phyloP scores from a whole-genome alignment of 1,139 yeast species.

The Suzukiozyma palmioleophila region DNA sequence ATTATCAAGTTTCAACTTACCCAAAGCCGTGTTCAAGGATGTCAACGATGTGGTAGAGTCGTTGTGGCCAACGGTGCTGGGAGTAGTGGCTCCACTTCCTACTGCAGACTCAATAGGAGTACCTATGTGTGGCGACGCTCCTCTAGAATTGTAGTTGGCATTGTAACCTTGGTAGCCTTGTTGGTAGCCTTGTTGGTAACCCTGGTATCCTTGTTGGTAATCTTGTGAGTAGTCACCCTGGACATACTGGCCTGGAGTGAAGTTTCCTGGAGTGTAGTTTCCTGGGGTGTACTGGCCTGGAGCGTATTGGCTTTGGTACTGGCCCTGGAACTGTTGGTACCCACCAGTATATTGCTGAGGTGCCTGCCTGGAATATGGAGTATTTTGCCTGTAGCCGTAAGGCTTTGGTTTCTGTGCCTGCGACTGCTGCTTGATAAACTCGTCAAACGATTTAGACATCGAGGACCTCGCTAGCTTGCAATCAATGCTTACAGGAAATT shows the following conservation, averaged over 20 bases:
- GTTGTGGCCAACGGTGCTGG: conserved; percentile 31
- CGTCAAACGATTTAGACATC: conserved; percentile 27
- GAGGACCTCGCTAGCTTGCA: conserved; percentile 1
- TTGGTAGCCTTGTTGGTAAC: conserved; percentile 7
- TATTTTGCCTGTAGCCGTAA: conserved; percentile 18
- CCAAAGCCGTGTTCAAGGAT: conserved; percentile 66
- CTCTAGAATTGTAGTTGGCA: conserved; percentile 2
- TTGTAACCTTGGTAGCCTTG: conserved; percentile 3
- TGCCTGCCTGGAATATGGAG: neutral
- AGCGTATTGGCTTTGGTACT: conserved; percentile 7
- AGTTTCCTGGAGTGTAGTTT: neutral
- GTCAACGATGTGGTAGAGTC: conserved; percentile 66
- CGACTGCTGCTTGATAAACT: conserved; percentile 24
- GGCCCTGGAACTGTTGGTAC: conserved; percentile 6
- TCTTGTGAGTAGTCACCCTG: conserved; percentile 10
- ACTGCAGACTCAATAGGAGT: conserved; percentile 35
- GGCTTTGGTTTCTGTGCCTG: conserved; percentile 20
- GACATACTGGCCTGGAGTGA: conserved; percentile 6
- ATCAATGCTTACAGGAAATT: neutral
- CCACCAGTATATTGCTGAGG: neutral
- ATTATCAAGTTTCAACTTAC: conserved; percentile 50
- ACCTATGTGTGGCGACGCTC: conserved; percentile 8
- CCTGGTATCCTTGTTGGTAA: conserved; percentile 9
- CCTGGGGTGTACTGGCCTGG: neutral
- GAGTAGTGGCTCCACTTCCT: conserved; percentile 39